These are phyloP conservation scores for Lipomyces oligophaga DNA, from an alignment of 805 yeast genomes.

Conservation along the genomic window DNA sequence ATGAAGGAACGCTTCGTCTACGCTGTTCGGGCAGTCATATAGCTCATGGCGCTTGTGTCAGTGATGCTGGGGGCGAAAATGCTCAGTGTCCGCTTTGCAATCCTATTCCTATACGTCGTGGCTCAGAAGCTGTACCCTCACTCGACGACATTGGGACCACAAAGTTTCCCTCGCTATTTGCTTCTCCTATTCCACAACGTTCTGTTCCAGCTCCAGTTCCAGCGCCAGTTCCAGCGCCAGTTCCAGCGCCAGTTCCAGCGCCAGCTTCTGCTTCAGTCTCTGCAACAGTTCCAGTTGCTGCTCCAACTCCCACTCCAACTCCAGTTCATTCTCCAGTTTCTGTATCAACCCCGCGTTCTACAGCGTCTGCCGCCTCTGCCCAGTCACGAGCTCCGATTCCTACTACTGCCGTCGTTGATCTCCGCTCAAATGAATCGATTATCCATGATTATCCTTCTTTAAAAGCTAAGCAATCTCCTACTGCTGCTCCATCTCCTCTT, in stretches of 20 bases:
- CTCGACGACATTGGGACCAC: no score
- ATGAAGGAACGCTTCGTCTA: constrained; percentile 27
- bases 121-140: no score
- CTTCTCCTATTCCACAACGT: not conserved
- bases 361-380: no score
- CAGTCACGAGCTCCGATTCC: not conserved
- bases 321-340: not conserved
- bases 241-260: not conserved
- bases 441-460: no score
- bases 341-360: not conserved
- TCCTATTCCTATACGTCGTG: not conserved
- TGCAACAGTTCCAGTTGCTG: not conserved
- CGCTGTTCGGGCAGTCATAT: constrained; percentile 25
- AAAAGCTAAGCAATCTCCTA: no score
- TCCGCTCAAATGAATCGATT: no score
- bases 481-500: no score
- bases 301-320: not conserved
- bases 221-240: not conserved
- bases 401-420: not conserved
- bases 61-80: constrained; percentile 1
- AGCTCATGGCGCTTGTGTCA: constrained; percentile 24
- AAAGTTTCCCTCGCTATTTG: no score
- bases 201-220: not conserved
- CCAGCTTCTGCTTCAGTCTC: not conserved
- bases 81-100: constrained; percentile 2